A percentile compares a stretch with the other conserved stretches of the same genome.
Conservation (phyloP, 805 yeast genomes). For the Candida arabinofermentans region DNA sequence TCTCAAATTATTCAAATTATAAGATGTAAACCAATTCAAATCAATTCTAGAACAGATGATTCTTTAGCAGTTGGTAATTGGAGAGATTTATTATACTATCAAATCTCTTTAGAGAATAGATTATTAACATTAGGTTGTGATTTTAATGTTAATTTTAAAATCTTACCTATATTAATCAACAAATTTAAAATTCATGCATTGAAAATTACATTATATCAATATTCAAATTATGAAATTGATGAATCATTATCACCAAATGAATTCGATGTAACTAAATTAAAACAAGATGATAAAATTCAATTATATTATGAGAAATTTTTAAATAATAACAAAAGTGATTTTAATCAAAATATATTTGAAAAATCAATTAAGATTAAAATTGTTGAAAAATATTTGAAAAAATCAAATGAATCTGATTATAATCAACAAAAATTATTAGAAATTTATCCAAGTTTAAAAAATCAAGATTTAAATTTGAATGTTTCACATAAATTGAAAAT, state of each 20-base stretch:
- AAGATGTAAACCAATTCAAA: constrained; percentile 11
- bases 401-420: background rate
- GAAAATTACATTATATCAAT: constrained; percentile 22
- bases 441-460: background rate
- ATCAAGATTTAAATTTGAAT: background rate
- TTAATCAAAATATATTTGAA: background rate
- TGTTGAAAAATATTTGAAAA: constrained; percentile 9
- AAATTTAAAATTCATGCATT: constrained; percentile 20
- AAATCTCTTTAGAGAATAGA: constrained; percentile 17
- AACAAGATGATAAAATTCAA: constrained; percentile 16
- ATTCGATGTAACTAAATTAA: constrained; percentile 5
- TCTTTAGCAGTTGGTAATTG: constrained; percentile 29
- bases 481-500: constrained; percentile 4
- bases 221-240: constrained; percentile 10
- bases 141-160: constrained; percentile 14
- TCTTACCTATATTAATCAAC: constrained; percentile 21
- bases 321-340: background rate
- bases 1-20: constrained; percentile 10
- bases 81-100: constrained; percentile 28
- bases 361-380: constrained; percentile 9
- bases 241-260: background rate
- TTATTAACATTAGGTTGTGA: constrained; percentile 15
- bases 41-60: constrained; percentile 6
- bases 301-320: constrained; percentile 6
- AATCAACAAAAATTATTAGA: background rate